Percentiles rank a stretch among this genome's conserved stretches.
These are phyloP conservation scores for Avena insularis DNA, from an alignment of 176 grass and related monocot genomes.

Conservation along the genomic window DNA sequence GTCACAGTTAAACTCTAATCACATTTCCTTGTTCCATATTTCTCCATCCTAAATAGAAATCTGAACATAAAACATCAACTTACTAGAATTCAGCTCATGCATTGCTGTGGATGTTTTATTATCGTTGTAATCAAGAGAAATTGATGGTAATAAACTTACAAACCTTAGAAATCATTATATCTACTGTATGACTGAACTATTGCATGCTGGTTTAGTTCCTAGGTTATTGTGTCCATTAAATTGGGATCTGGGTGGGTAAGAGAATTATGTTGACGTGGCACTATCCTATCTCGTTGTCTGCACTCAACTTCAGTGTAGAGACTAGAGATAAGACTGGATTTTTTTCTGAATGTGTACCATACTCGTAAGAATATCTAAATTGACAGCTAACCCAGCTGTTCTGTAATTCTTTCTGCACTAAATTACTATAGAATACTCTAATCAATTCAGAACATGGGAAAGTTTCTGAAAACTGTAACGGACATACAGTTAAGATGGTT, in stretches of 20 bases:
- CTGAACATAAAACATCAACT: background rate
- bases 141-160: background rate
- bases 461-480: background rate
- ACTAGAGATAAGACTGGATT: background rate
- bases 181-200: background rate
- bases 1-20: conserved; percentile 20
- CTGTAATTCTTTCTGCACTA: conserved; percentile 8
- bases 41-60: conserved; percentile 3
- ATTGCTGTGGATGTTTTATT: background rate
- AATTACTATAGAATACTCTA: background rate
- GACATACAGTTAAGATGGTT: background rate
- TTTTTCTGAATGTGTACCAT: background rate
- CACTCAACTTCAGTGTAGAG: conserved; percentile 21
- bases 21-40: conserved; percentile 15
- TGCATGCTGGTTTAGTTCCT: background rate
- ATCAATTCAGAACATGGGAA: background rate
- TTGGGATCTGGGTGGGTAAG: background rate
- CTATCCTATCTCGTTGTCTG: background rate
- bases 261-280: background rate
- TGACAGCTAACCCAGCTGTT: conserved; percentile 10
- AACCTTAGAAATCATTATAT: background rate
- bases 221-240: conserved; percentile 15
- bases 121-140: conserved; percentile 5
- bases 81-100: background rate
- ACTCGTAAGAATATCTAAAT: conserved; percentile 1